These are phyloP conservation scores for Rubus parviflorus DNA, from an alignment of 306 rosid genomes.

Conservation along the genomic window DNA sequence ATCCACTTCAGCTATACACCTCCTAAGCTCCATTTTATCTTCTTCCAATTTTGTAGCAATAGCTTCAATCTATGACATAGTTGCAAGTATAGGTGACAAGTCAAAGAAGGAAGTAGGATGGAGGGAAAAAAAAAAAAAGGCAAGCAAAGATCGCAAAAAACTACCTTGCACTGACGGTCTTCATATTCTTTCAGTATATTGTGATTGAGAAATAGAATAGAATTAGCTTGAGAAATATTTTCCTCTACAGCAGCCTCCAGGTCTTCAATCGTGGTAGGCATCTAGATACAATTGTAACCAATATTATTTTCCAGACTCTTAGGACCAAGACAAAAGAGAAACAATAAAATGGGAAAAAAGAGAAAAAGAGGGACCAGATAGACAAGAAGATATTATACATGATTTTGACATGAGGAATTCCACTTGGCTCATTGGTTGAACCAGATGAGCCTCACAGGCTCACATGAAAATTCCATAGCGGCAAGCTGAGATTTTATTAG, in stretches of 20 bases:
- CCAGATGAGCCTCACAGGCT: neutral
- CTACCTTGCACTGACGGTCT: conserved; percentile 69
- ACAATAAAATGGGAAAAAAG: no score
- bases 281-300: conserved; percentile 41
- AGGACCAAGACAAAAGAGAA: neutral
- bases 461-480: neutral
- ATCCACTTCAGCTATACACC: conserved; percentile 55
- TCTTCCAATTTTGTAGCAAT: conserved; percentile 62
- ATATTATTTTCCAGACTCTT: neutral
- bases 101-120: neutral
- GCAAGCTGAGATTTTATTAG: neutral
- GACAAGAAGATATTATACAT: neutral
- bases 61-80: conserved; percentile 58
- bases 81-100: conserved; percentile 12
- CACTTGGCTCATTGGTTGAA: neutral
- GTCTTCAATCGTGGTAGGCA: conserved; percentile 95
- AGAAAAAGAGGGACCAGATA: neutral
- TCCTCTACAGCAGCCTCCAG: conserved; percentile 85
- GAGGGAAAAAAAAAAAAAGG: neutral
- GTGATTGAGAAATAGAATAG: conserved; percentile 71
- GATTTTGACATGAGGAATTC: neutral
- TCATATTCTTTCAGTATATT: conserved; percentile 81
- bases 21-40: conserved; percentile 54
- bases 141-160: neutral
- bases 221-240: conserved; percentile 70